Base-by-base conservation (phyloP, 208 protist genomes). In the Leishmania gerbilli region DNA sequence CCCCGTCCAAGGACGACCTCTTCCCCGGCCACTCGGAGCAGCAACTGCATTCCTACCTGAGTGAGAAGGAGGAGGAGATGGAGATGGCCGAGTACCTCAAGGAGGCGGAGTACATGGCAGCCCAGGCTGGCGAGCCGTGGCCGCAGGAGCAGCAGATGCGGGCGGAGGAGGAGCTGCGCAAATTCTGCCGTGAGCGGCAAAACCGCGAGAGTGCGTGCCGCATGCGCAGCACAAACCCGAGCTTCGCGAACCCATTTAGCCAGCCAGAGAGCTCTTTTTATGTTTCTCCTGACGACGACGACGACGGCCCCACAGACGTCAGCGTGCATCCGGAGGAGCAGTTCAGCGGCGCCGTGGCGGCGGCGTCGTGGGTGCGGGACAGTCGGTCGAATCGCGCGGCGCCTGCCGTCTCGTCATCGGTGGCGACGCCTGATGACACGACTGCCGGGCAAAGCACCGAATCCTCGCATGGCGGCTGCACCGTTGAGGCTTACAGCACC, bases 1-100 rank as follows among this genome's bases (percentile, higher is more conserved):
- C 76, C 2, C 37, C 74, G 19, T 77, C 67, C 60, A 40, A 74
- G 53, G 67, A 84, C 51, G 77, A 81, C 34, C 65, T 76, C 24
- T 51, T 71, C 62, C 21, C 64, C 24, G 53, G 49, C 5, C 76
- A 78, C 13, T 78, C 77, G 5, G 79, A 91, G 53, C 31, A 40
- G 42, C 79, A 83, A 45, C 27, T 58, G 1, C 58, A 84, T 55
- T 34, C 74, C 34, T 92, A 92, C 71, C 81, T 94, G 19, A 34
- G 68, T 2, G 81, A 88, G 31, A 85, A 84, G 53, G 78, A 89
- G 34, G 81, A 89, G 31, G 88, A 93, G 77, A 94, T 94, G 90
- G 15, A 53, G 0, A 75, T 90, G 27, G 86, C 88, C 0, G 87
- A 92, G 82, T n/a, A 19, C 5, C 84, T 92, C 19, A 92, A 91